Evolutionary conservation across 1,284 basidiomycete genomes (phyloP), one percentile per base, ranked within the genome.

Genomic region (Leccinum subrobustum): DNA sequence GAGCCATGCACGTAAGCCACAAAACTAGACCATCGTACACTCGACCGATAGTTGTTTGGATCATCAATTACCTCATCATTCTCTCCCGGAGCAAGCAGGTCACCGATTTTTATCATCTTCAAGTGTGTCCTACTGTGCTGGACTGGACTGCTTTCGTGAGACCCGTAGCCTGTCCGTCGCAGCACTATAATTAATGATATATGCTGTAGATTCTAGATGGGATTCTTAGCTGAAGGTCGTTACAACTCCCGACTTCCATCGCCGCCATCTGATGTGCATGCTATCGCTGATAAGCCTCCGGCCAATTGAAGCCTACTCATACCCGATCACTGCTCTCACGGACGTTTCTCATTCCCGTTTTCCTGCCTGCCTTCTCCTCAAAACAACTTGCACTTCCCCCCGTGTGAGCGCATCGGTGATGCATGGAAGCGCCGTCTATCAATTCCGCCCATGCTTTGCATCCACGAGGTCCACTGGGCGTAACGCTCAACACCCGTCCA

Each of bases 41-140:
- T 83, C 1, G 77, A 63, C 11, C 88, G 87, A 20, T 89, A 81
- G 68, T 86, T 82, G 65, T 84, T 82, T 0, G 92, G 91, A 78
- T 96, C 89, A 73, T 98, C 95, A 70, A 97, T 95, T 75, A 97
- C 59, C 95, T 86, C 68, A 97, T 95, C 69, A 97, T 83, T 67
- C 83, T 85, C 31, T 93, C 92, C 61, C 95, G 86, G 48, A 93
- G 88, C 85, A 53, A 84, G 81, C 76, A 92, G 85, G 27, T 91
- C 88, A 52, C 95, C 95, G 63, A 98, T 95, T 78, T 98, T 97
- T 87, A 96, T 94, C 81, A 96, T 94, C 81, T 96, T 96, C 84
- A 96, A 95, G 79, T 95, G 92, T 77, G 92, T 95, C 85, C 95
- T 42, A 33, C 12, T 33, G 7, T 95, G 37, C 95, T 95, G 54